Conservation (phyloP, 2,329 filamentous ascomycete species). For the Aspergillus viridinutans region DNA sequence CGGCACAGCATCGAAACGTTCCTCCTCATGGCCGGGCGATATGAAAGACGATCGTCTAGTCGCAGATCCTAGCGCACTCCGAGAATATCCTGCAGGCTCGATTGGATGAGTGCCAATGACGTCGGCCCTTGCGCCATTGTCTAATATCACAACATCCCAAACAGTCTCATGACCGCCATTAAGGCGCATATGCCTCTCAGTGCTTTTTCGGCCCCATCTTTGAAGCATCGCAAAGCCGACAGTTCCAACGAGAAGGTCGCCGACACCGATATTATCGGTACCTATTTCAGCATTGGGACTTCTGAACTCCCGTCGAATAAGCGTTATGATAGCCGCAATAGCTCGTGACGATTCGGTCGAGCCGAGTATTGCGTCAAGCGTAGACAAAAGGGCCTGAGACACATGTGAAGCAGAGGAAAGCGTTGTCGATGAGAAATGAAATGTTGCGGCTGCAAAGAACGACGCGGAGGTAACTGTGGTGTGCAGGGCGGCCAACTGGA, state of each 20-base stretch:
- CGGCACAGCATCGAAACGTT: conserved; percentile 37
- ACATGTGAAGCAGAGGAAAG: conserved; percentile 41
- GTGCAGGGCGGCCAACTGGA: conserved; percentile 42
- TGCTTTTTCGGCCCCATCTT: conserved; percentile 44
- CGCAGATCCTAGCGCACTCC: conserved; percentile 44
- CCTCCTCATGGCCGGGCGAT: conserved; percentile 34
- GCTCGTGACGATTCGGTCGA: conserved; percentile 48
- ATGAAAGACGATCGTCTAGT: conserved; percentile 52
- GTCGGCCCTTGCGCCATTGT: conserved; percentile 44
- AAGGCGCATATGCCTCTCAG: conserved; percentile 37
- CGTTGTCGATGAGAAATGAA: conserved; percentile 43
- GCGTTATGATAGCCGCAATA: conserved; percentile 45
- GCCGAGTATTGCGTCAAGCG: conserved; percentile 44
- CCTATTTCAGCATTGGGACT: conserved; percentile 29
- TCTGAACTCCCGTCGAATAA: conserved; percentile 43
- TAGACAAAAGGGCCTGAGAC: conserved; percentile 43
- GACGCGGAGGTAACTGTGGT: conserved; percentile 44
- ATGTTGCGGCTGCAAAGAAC: conserved; percentile 45
- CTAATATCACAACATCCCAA: conserved; percentile 48
- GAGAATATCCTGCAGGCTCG: conserved; percentile 28
- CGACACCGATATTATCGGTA: conserved; percentile 39
- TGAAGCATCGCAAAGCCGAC: conserved; percentile 45
- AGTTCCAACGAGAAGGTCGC: conserved; percentile 42
- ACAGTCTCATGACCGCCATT: conserved; percentile 42
- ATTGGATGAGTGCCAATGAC: conserved; percentile 42